phyloP scores from a whole-genome alignment of 805 yeast genomes.

The Grigorovia humatica region DNA sequence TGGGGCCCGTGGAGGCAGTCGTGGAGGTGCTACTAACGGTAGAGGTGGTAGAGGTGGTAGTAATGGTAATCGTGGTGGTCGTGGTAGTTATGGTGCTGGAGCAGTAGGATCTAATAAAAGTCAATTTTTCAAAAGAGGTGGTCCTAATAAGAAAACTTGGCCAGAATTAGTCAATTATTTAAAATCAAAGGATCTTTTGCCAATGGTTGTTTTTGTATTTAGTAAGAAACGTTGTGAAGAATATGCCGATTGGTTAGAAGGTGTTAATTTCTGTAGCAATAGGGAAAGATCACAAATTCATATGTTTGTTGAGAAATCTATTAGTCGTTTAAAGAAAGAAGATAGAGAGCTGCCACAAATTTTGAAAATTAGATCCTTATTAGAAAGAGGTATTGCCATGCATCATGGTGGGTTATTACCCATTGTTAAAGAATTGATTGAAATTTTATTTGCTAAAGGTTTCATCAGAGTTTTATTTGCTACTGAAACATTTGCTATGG shows the following conservation, averaged over 20 bases:
- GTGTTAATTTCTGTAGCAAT: constrained; percentile 72
- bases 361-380: constrained; percentile 64
- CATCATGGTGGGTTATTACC: constrained; percentile 94
- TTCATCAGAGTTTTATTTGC: constrained; percentile 88
- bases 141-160: constrained; percentile 78
- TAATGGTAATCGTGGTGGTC: constrained; percentile 20
- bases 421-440: constrained; percentile 86
- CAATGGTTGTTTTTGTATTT: constrained; percentile 89
- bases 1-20: constrained; percentile 24
- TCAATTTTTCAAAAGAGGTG: constrained; percentile 39
- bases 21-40: constrained; percentile 22
- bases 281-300: constrained; percentile 84
- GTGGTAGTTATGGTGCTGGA: constrained; percentile 33
- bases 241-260: constrained; percentile 67
- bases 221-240: constrained; percentile 91
- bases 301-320: constrained; percentile 86
- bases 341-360: constrained; percentile 93
- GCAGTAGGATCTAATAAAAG: constrained; percentile 28
- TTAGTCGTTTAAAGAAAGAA: constrained; percentile 76
- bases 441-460: constrained; percentile 78
- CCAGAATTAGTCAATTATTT: constrained; percentile 58
- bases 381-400: constrained; percentile 87
- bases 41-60: constrained; percentile 16
- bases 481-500: constrained; percentile 98
- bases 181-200: constrained; percentile 59